These are phyloP conservation scores for Fusarium sp. DNA, from an alignment of 2,329 filamentous ascomycete genomes.

Conservation along the genomic window DNA sequence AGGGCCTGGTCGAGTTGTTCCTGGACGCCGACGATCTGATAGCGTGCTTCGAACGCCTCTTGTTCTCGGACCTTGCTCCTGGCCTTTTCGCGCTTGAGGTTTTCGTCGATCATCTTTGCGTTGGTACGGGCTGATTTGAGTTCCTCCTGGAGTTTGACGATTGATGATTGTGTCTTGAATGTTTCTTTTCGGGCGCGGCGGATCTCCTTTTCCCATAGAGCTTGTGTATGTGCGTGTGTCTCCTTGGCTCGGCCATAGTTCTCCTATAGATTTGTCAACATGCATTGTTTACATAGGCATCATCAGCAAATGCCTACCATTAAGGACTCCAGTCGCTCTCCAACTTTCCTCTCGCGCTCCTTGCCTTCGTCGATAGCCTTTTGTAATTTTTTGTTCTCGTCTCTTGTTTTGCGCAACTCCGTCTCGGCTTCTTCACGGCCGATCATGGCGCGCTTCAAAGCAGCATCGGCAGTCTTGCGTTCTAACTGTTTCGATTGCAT, in stretches of 20 bases:
- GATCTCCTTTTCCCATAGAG: slow-evolving; percentile 79
- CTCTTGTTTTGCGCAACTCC: slow-evolving; percentile 72
- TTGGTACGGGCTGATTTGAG: slow-evolving; percentile 69
- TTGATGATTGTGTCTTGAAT: slow-evolving; percentile 76
- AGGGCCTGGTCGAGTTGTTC: slow-evolving; percentile 74
- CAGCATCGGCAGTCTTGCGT: slow-evolving; percentile 72
- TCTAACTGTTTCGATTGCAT: slow-evolving; percentile 70
- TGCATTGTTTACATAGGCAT: neutral
- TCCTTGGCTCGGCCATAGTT: slow-evolving; percentile 77
- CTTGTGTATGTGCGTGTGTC: slow-evolving; percentile 72
- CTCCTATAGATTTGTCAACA: slow-evolving; percentile 62
- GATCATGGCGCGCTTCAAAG: slow-evolving; percentile 72
- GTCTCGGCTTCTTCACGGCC: slow-evolving; percentile 77
- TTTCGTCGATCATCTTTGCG: slow-evolving; percentile 67
- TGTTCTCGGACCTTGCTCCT: slow-evolving; percentile 72
- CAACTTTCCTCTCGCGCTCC: slow-evolving; percentile 72
- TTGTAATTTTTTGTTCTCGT: slow-evolving; percentile 67
- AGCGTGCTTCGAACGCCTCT: slow-evolving; percentile 74
- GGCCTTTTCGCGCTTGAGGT: slow-evolving; percentile 71
- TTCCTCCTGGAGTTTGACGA: slow-evolving; percentile 79
- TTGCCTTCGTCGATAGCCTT: slow-evolving; percentile 72
- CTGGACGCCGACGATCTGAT: slow-evolving; percentile 71
- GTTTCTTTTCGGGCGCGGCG: slow-evolving; percentile 76
- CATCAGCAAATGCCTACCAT: slow-evolving; percentile 65
- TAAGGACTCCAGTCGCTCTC: slow-evolving; percentile 73